A percentile compares a stretch with the other conserved stretches of the same genome.
phyloP scores from a whole-genome alignment of 768 basidiomycete species.

The Mycena chlorophos region DNA sequence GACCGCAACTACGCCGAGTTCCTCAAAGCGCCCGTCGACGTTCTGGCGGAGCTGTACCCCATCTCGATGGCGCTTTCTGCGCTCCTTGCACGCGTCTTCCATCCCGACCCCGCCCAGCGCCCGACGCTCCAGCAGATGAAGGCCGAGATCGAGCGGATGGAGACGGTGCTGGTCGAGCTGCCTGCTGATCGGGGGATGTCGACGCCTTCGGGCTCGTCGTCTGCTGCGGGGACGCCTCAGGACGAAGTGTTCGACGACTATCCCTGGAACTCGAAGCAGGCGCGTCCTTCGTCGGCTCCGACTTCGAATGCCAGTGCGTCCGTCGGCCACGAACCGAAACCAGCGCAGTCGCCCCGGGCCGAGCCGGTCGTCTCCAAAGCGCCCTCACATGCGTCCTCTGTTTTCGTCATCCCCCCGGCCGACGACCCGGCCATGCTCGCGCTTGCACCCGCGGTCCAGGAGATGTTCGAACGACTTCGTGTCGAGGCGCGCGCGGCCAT shows the following conservation, averaged over 20 bases:
- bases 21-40: constrained; percentile 43
- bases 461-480: constrained; percentile 4
- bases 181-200: too few relatives aligned
- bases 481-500: too few relatives aligned
- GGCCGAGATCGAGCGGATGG: constrained; percentile 37
- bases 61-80: constrained; percentile 49
- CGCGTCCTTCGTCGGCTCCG: too few relatives aligned
- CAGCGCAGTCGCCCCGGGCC: too few relatives aligned
- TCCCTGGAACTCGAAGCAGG: too few relatives aligned
- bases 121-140: constrained; percentile 47
- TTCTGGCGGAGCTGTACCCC: constrained; percentile 48
- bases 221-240: too few relatives aligned
- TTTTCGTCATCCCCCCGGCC: not conserved
- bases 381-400: not conserved
- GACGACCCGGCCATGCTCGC: not conserved
- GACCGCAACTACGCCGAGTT: constrained; percentile 52
- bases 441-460: not conserved
- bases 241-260: too few relatives aligned
- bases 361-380: not conserved
- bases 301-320: too few relatives aligned
- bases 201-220: too few relatives aligned
- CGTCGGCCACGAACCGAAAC: too few relatives aligned
- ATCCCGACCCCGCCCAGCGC: constrained; percentile 41
- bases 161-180: constrained; percentile 36
- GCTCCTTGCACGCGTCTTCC: constrained; percentile 52